These are phyloP conservation scores for Zygosaccharomyces sapae DNA, from an alignment of 1,139 yeast species.

Conservation along the genomic window DNA sequence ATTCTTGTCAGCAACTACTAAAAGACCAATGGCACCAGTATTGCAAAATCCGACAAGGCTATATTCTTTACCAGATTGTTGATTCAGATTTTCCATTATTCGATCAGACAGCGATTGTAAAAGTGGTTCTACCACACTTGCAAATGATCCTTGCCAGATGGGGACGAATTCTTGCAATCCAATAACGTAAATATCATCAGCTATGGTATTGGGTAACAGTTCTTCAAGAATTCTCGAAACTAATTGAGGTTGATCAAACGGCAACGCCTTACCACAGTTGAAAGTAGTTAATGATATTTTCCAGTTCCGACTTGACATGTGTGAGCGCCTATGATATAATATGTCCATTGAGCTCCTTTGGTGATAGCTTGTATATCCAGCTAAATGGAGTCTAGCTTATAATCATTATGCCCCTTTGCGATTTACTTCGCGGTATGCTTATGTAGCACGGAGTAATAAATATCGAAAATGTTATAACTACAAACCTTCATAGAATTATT, in stretches of 20 bases:
- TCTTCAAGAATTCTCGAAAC: conserved; percentile 14
- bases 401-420: not conserved
- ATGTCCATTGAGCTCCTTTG: not conserved
- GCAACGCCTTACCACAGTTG: conserved; percentile 33
- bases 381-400: no score
- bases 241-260: conserved; percentile 16
- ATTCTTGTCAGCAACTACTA: conserved; percentile 50
- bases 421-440: not conserved
- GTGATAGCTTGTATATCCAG: no score
- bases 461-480: not conserved
- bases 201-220: conserved; percentile 19
- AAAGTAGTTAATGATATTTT: conserved; percentile 23
- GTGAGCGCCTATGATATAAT: not conserved
- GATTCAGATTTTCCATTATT: conserved; percentile 42
- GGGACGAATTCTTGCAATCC: conserved; percentile 75
- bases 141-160: conserved; percentile 58
- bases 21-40: conserved; percentile 63
- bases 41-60: conserved; percentile 46
- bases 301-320: conserved; percentile 6
- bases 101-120: conserved; percentile 43
- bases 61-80: conserved; percentile 40
- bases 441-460: not conserved
- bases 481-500: not conserved
- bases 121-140: conserved; percentile 39
- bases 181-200: conserved; percentile 54